Evolutionary conservation across 306 rosid species (phyloP).

Genomic region (Medicago truncatula): DNA sequence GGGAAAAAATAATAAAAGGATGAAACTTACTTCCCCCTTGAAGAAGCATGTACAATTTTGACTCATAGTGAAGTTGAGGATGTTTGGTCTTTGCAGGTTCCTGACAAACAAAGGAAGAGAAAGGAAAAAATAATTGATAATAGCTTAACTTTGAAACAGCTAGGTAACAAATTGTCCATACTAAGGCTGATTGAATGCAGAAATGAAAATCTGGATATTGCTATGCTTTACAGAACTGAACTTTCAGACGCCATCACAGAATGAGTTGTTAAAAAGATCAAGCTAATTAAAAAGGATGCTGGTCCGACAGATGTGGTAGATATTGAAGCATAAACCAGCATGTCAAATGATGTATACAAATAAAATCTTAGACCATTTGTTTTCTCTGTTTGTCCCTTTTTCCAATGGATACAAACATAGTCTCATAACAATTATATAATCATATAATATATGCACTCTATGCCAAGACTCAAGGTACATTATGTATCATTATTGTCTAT

Average conservation of each 20-base stretch:
- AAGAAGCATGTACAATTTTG: slow-evolving; percentile 93
- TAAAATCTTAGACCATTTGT: slow-evolving; percentile 18
- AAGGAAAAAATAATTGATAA: slow-evolving; percentile 9
- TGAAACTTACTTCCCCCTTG: slow-evolving; percentile 94
- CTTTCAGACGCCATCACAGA: slow-evolving; percentile 12
- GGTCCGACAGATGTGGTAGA: slow-evolving; percentile 21
- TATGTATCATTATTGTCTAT: neutral
- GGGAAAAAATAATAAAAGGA: slow-evolving; percentile 14
- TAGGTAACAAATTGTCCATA: slow-evolving; percentile 35
- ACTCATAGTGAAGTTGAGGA: slow-evolving; percentile 98
- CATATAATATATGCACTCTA: slow-evolving; percentile 17
- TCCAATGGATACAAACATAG: slow-evolving; percentile 19
- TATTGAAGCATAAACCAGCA: slow-evolving; percentile 35
- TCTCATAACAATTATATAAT: neutral
- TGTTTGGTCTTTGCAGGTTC: slow-evolving; percentile 95
- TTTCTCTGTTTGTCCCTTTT: neutral
- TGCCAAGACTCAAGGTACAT: neutral
- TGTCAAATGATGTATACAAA: slow-evolving; percentile 34
- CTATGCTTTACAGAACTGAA: slow-evolving; percentile 10
- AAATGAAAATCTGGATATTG: neutral
- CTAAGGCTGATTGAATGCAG: slow-evolving; percentile 5
- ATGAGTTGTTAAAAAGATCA: slow-evolving; percentile 16
- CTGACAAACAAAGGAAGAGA: slow-evolving; percentile 56
- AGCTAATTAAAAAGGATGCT: slow-evolving; percentile 9
- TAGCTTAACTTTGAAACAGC: slow-evolving; percentile 13